Percentiles rank a stretch among this genome's conserved stretches.
These are phyloP conservation scores for Trichoderma breve DNA, from an alignment of 2,329 filamentous ascomycete species.

Conservation along the genomic window DNA sequence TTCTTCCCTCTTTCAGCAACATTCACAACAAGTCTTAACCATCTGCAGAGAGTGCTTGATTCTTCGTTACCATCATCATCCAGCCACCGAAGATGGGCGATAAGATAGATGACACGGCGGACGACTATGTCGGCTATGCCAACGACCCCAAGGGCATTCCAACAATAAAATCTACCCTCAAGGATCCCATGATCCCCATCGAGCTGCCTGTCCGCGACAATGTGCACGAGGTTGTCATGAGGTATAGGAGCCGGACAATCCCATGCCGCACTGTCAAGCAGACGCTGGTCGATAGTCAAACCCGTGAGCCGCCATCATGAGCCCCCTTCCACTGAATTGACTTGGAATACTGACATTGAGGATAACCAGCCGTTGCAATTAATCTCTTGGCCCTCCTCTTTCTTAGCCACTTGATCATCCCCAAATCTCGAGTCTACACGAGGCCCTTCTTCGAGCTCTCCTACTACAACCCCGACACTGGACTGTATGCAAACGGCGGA, in stretches of 20 bases:
- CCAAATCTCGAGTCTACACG: constrained; percentile 72
- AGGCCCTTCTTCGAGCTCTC: constrained; percentile 83
- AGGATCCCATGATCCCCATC: neutral
- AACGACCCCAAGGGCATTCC: neutral
- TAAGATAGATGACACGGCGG: neutral
- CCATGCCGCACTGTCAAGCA: neutral
- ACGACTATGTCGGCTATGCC: neutral
- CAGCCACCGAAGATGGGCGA: neutral
- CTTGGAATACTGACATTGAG: neutral
- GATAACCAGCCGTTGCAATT: constrained; percentile 39
- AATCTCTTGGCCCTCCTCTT: constrained; percentile 80
- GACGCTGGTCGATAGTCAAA: neutral
- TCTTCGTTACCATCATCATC: neutral
- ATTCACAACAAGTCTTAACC: neutral
- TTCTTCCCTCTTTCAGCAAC: neutral
- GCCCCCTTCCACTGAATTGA: neutral
- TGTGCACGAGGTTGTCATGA: neutral
- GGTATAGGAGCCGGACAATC: neutral
- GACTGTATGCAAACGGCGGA: constrained; percentile 70
- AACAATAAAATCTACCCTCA: neutral
- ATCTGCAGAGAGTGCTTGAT: neutral
- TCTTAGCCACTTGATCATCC: constrained; percentile 77
- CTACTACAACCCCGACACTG: constrained; percentile 69
- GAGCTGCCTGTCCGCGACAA: neutral
- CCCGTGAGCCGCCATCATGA: neutral